Base-by-base conservation (phyloP, 495 filamentous ascomycete species). In the Penicillium daleae region DNA sequence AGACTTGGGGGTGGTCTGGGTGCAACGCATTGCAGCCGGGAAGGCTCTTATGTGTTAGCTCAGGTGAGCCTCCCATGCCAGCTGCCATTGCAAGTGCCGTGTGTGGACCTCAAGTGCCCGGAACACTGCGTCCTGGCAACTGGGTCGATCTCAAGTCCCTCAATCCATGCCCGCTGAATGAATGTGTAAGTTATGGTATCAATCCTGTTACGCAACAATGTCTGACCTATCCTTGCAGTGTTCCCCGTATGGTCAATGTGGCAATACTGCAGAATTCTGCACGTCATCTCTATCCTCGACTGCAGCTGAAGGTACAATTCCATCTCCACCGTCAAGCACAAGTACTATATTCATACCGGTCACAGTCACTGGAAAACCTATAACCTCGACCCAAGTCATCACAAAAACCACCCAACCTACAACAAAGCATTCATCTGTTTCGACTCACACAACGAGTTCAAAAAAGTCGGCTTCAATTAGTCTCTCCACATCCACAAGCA, bases 91-190 rank as follows among this genome's bases (percentile, higher is more conserved):
- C 67, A 9, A 35, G 62, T 19, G 64, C 67, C 42, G 39, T 51
- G 10, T 70, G 67, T 50, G 67, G 67, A n/a, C 67, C 67, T 19
- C 64, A 62, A 46, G 64, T 66, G 1, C 64, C 64, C 2, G 64
- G 67, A 8, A 60, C 67, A 32, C 22, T 4, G 12, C 57, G 61
- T 17, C 67, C 67, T 32, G 39, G 7, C 19, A 58, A 67, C 19
- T 61, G 56, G 57, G 55, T 57, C 10, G 55, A 62, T 29, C 57
- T 67, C n/a, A 59, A 37, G 22, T 59, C 57, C 4, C 50, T 69
- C 6, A 69, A 69, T 15, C 67, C 64, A 10, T 67, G 67, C 32
- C 29, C 29, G 19, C 37, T 19, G 0, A 22, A 49, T 44, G 19
- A 66, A 44, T 66, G 63, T 35, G 66, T 68, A 29, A 60, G 66